Evolutionary conservation across 2,329 filamentous ascomycete species (phyloP), one percentile per base, ranked within the genome.

Genomic region (Cytospora chrysosperma): DNA sequence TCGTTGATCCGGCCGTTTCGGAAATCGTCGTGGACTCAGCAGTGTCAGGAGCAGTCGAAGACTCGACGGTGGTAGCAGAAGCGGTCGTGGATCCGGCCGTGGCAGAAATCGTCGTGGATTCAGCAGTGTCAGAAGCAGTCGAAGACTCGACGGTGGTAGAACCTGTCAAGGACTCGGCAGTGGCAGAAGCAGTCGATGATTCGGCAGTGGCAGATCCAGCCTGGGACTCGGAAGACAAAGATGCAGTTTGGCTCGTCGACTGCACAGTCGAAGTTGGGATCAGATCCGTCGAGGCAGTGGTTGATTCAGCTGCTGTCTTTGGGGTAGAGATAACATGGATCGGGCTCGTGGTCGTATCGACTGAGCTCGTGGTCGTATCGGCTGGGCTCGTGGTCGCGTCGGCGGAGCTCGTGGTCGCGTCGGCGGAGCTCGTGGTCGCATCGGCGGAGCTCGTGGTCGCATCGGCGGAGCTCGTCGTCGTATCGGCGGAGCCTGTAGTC

Each of bases 201-300:
- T 30, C 28, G 26, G 49, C 53, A 24, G 53, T 10, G 8, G 57
- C 24, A 53, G 52, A 50, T 28, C 47, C 57, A 8, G 49, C 50
- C n/a, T 49, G 17, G 28, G 28, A 30, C 9, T 15, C 3, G 12
- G 7, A n/a, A n/a, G n/a, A n/a, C n/a, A n/a, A n/a, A n/a, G n/a
- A n/a, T n/a, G n/a, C n/a, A n/a, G n/a, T n/a, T n/a, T 51, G 50
- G 50, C 58, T 54, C 15, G 58, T 60, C 47, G 58, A 40, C 58
- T 47, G 58, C n/a, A 43, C 50, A 4, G 24, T 28, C n/a, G 21
- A 47, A 12, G 4, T n/a, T 13, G 56, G 47, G 17, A 59, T 37
- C 12, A 49, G 19, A 6, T 30, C 56, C 9, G 56, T 59, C 5
- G 56, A 54, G 37, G 26, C 50, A 34, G 28, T 4, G 37, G 37